Conservation (phyloP, 2,329 filamentous ascomycete genomes). For the Venturiaceae sp. region DNA sequence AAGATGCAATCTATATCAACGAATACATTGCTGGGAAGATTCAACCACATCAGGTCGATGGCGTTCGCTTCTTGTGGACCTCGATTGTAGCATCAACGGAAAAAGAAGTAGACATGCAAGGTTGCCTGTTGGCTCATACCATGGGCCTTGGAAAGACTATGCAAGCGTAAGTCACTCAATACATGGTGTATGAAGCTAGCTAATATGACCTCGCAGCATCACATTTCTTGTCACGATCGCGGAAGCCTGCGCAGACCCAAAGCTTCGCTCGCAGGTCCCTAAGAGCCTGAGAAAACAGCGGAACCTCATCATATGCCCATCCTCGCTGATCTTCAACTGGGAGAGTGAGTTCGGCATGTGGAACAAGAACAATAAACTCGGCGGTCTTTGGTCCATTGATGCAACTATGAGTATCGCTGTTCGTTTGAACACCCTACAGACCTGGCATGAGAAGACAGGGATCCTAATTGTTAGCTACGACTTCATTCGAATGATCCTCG, state of each 20-base stretch:
- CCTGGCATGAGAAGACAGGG: slow-evolving; percentile 59
- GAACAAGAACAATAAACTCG: slow-evolving; percentile 41
- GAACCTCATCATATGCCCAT: slow-evolving; percentile 66
- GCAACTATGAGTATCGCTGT: slow-evolving; percentile 23
- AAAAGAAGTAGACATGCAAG: slow-evolving; percentile 39
- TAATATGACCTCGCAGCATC: too few relatives aligned
- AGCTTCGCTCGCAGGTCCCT: slow-evolving; percentile 59
- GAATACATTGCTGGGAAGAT: slow-evolving; percentile 53
- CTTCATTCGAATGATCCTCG: slow-evolving; percentile 47
- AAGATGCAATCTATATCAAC: slow-evolving; percentile 56
- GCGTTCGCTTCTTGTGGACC: slow-evolving; percentile 83
- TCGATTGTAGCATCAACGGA: slow-evolving; percentile 50
- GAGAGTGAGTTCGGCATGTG: slow-evolving; percentile 64
- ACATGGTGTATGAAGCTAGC: background rate
- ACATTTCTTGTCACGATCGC: slow-evolving; percentile 69
- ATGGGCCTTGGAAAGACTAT: slow-evolving; percentile 93
- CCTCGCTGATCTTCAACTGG: slow-evolving; percentile 74
- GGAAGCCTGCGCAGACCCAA: slow-evolving; percentile 51
- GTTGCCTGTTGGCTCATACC: slow-evolving; percentile 75
- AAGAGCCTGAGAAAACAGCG: slow-evolving; percentile 49
- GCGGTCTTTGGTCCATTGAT: slow-evolving; percentile 47
- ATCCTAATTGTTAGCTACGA: slow-evolving; percentile 69
- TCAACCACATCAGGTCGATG: slow-evolving; percentile 71
- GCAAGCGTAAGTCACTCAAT: slow-evolving; percentile 58
- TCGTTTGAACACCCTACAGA: slow-evolving; percentile 36